Base-by-base conservation (phyloP, 306 rosid species). In the Alnus glutinosa region DNA sequence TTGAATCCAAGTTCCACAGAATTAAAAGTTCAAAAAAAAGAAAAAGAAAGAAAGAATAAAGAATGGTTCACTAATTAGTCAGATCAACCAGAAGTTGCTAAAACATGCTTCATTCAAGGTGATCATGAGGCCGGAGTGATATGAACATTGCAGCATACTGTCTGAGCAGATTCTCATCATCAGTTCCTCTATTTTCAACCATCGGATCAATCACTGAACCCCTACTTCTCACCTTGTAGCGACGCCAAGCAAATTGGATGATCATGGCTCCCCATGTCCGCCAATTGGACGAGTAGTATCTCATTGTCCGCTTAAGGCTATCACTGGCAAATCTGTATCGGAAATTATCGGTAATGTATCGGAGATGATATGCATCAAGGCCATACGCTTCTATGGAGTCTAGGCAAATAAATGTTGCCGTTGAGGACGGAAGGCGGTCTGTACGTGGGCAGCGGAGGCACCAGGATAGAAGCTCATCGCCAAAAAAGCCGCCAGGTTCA, bases 401-500 rank as follows among this genome's bases (percentile, higher is more conserved):
- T 11, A 75, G 8, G 73, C 80, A 73, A 50, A 79, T 46, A 67
- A 82, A 83, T 11, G 89, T 77, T 3, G 89, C 86, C 0, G 82
- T 70, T 5, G 89, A 86, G 4, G 83, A 49, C 1, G 89, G 89
- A 6, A 82, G 83, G 5, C 78, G 75, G 47, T 76, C 47, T 5
- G 32, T 1, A 5, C 77, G 74, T 0, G 89, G 85, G 4, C 57
- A 75, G 30, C 75, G 76, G 6, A 83, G 86, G 75, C 89, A 86
- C 89, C 86, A 86, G 1, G 85, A 46, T 15, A 86, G 78, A 12
- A 86, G 89, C 73, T 86, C 89, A 9, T 86, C 89, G 0, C 89
- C 89, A 0, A 82, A 52, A 77, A 82, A 86, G 23, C 83, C 55
- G 3, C 89, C 89, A 1, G 78, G 75, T 28, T 80, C 84, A 11